Evolutionary conservation across 768 basidiomycete species (phyloP), one percentile per base, ranked within the genome.

Genomic region (button mushroom (Agaricus bisporus)): DNA sequence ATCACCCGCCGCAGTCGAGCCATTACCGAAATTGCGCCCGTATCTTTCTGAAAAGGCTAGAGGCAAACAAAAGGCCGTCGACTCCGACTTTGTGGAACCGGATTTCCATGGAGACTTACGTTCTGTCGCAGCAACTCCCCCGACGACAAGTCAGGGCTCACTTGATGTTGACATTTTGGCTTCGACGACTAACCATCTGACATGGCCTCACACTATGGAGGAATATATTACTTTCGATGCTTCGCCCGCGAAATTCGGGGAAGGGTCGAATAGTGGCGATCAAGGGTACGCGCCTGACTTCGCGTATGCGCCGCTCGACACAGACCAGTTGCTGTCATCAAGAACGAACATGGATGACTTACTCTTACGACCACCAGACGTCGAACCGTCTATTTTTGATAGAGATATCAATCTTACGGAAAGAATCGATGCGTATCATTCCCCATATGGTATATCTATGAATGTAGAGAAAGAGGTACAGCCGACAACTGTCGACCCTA

Each of bases 1-100:
- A 8, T 35, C 45, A 10, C 17, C n/a, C 9, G 26, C 29, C 26
- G n/a, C 9, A 17, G 12, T 26, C 38, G 41, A 9, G 12, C 41
- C 10, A 17, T 25, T 1, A 41, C n/a, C 12, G 12, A 17, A 47
- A 17, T 18, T 38, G 5, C 46, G 17, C 5, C 39, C 6, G 14
- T 36, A 41, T 18, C 52, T 54, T 5, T 54, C 52, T 22, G 52
- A 54, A n/a, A 54, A 54, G 28, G 52, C 52, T 20, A 45, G 28
- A 15, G 52, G 52, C 4, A 54, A 54, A n/a, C 52, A 41, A 22
- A 54, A 48, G 39, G 52, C 52, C 17, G 14, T 54, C 20, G 46
- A 54, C 6, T 15, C 45, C 17, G 20, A 15, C 8, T 28, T 28
- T 9, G 4, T 18, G 8, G 28, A 37, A 22, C 15, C 43, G 15